Evolutionary conservation across 2,329 filamentous ascomycete species (phyloP), one percentile per base, ranked within the genome.

Genomic region (Beauveria australis): DNA sequence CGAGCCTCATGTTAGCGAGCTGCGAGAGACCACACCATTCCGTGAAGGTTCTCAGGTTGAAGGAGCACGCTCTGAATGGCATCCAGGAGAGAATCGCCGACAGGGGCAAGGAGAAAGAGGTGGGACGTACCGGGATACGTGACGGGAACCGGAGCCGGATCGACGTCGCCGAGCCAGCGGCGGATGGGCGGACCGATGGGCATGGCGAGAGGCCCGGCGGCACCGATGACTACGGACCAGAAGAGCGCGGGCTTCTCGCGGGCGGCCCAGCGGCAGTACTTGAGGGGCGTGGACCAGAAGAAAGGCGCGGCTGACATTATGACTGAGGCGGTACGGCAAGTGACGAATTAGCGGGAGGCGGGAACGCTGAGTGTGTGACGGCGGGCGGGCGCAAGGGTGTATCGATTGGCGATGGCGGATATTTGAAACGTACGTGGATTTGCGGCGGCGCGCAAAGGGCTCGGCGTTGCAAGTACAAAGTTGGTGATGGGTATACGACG

Each of bases 201-300:
- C 64, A 96, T 78, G 61, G 84, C 77, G 61, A 89, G 74, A 41
- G 93, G 94, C 12, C 92, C 92, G 60, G 85, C 69, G 65, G 76
- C 78, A 67, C 90, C 93, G 66, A 97, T 78, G 62, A 90, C 72
- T 70, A 91, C 78, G 68, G 90, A 91, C 83, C 86, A 97, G 82
- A 97, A 96, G 78, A 92, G 89, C 62, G 92, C 92, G 56, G 94
- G 94, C 74, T 89, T 89, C 76, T 94, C 88, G 77, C 91, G 88
- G 55, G 89, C 83, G 58, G 92, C 87, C 91, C 92, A 97, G 76
- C 88, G 88, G 70, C 89, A 77, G 85, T 96, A 97, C 69, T 86
- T 86, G 73, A 95, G 71, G 65, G 94, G 94, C 62, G 84, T 82
- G 66, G 85, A 82, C 86, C 89, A 97, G 88, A 99, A 97, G 68